Conservation (phyloP, 2,329 filamentous ascomycete genomes). For the Microdochium nivale region DNA sequence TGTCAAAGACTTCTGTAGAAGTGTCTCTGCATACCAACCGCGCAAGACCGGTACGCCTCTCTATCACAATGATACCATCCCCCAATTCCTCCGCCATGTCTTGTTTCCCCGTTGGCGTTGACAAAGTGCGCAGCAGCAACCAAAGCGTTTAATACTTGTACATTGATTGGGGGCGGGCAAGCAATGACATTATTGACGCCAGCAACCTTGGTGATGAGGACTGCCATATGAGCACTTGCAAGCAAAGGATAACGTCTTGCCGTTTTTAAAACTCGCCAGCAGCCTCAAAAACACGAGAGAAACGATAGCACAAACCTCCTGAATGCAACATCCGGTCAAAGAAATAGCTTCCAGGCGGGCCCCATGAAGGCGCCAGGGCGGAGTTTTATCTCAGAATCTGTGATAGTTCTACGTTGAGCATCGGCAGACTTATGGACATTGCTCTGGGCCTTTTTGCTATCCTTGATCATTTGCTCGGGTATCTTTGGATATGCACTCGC, state of each 20-base stretch:
- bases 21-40: no score
- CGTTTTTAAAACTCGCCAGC: constrained; percentile 28
- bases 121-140: constrained; percentile 41
- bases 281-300: neutral
- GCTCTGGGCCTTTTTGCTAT: constrained; percentile 32
- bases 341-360: constrained; percentile 40
- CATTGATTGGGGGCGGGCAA: constrained; percentile 41
- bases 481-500: constrained; percentile 33
- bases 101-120: constrained; percentile 40
- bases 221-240: constrained; percentile 46
- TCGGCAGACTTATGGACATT: constrained; percentile 41
- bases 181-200: constrained; percentile 40
- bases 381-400: constrained; percentile 43
- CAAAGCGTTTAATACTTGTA: constrained; percentile 36
- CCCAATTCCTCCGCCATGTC: no score
- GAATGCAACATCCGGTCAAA: constrained; percentile 34
- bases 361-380: constrained; percentile 39
- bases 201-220: constrained; percentile 44
- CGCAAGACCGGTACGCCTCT: no score
- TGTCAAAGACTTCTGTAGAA: no score
- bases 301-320: neutral
- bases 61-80: no score
- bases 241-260: constrained; percentile 44
- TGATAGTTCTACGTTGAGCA: constrained; percentile 33
- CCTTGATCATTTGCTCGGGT: constrained; percentile 29